Base-by-base conservation (phyloP, 2,329 filamentous ascomycete species). In the Aspergillus hortae region DNA sequence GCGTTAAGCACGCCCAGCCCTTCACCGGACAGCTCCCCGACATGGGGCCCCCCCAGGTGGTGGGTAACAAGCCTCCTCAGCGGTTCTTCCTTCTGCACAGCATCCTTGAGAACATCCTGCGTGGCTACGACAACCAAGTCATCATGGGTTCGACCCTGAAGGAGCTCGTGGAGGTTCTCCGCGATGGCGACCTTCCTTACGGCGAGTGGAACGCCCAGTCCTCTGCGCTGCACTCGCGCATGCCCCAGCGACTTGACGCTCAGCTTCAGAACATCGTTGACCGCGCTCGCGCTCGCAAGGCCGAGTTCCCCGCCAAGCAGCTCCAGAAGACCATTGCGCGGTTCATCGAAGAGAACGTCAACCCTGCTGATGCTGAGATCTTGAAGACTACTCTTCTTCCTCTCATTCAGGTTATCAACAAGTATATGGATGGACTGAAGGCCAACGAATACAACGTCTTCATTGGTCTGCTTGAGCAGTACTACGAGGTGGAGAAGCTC, bases 181-280 rank as follows among this genome's bases (percentile, higher is more conserved):
- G 92, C 40, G 84, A 96, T 66, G 85, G 88, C 1, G 92, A 96
- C 65, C 82, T 99, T 57, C 94, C 94, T 1, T 99, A 94, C 69
- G 91, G 92, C 71, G 91, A 99, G 73, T 99, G 92, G 90, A 91
- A 88, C 57, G 89, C 92, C 5, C 91, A 97, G 68, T 94, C 95
- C 61, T 95, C 94, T 45, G 94, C 94, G 19, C 83, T 99, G n/a
- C 92, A 97, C 73, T 89, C 92, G 6, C 89, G 94, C 64, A 99
- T 97, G 89, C 94, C 94, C 0, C 87, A 92, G 69, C 96, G 92
- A 76, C 85, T 99, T 27, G 92, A 96, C 62, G 73, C 84, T 19
- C 85, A 84, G 58, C 87, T 99, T 60, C 85, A 86, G 11, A 89
- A 94, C 64, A 87, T 95, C 42, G 87, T 97, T 47, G 92, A 97